Percentiles rank a stretch among this genome's conserved stretches.
Conservation (phyloP, 371 early-diverging fungal genomes). For the Vairimorpha ceranae region DNA sequence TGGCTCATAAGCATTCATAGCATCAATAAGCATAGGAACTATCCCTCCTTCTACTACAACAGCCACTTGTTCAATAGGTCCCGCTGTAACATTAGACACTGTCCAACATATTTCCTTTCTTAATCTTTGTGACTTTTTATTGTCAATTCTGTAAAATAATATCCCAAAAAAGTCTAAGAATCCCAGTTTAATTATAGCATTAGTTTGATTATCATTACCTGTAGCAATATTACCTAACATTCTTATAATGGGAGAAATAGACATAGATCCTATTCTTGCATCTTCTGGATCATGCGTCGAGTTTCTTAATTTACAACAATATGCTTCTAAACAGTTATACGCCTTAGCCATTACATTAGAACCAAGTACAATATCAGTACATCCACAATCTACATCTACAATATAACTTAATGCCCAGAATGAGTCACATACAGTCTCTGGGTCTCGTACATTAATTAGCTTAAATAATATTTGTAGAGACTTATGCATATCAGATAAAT, state of each 20-base stretch:
- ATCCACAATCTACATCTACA: constrained; percentile 82
- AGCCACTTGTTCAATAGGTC: constrained; percentile 82
- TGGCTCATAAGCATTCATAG: constrained; percentile 77
- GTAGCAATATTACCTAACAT: constrained; percentile 97
- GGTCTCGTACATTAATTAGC: constrained; percentile 69
- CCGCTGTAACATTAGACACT: constrained; percentile 98
- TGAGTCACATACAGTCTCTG: constrained; percentile 88
- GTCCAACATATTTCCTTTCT: constrained; percentile 99
- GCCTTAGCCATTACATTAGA: constrained; percentile 65
- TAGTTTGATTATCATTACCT: constrained; percentile 91
- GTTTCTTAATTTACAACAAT: constrained; percentile 8
- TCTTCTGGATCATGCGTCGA: constrained; percentile 11
- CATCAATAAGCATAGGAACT: constrained; percentile 78
- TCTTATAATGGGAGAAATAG: constrained; percentile 81
- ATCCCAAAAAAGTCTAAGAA: constrained; percentile 64
- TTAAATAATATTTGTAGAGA: constrained; percentile 73
- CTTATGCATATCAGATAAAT: constrained; percentile 54
- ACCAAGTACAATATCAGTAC: constrained; percentile 87
- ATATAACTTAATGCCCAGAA: constrained; percentile 99
- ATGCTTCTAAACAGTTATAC: constrained; percentile 37
- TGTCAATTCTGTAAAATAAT: constrained; percentile 73
- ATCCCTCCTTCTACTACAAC: constrained; percentile 82
- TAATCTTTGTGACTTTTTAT: constrained; percentile 74
- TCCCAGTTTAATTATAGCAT: constrained; percentile 79
- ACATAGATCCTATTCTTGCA: constrained; percentile 34